These are phyloP conservation scores for Chlorella sp. DNA, from an alignment of 139 green algal genomes.

Conservation along the genomic window DNA sequence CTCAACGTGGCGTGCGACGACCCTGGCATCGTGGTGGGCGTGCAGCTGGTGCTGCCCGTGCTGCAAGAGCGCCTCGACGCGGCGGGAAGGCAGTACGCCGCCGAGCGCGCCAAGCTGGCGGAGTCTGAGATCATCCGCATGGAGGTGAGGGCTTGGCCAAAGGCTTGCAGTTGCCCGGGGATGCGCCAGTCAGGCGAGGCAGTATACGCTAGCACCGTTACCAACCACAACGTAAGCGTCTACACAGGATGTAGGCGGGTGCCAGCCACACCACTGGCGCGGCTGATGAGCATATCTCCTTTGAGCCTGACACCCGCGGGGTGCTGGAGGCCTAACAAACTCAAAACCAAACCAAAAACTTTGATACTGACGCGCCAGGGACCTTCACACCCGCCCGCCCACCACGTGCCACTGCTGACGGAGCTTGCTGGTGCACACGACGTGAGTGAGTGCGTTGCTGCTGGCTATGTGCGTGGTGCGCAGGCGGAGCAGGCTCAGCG, in stretches of 20 bases:
- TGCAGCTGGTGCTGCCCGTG: slow-evolving; percentile 63
- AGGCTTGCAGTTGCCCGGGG: too few species aligned
- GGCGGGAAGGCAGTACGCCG: neutral
- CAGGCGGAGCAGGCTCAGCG: slow-evolving; percentile 35
- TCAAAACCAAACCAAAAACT: slow-evolving; percentile 32
- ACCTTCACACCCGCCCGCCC: neutral
- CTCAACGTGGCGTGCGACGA: slow-evolving; percentile 81
- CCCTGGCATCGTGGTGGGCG: slow-evolving; percentile 53
- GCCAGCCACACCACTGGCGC: neutral
- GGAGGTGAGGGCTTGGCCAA: slow-evolving; percentile 61
- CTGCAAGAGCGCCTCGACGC: slow-evolving; percentile 29
- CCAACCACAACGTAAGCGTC: too few species aligned
- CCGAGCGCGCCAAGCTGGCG: slow-evolving; percentile 28
- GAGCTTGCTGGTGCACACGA: too few species aligned
- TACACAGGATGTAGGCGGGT: too few species aligned
- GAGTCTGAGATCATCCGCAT: slow-evolving; percentile 71
- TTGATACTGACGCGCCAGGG: slow-evolving; percentile 33
- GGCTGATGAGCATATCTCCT: slow-evolving; percentile 9
- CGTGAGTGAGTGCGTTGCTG: neutral
- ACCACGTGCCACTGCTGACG: neutral
- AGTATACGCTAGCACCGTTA: too few species aligned
- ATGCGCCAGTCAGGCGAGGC: too few species aligned
- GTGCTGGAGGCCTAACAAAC: slow-evolving; percentile 8
- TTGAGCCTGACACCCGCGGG: slow-evolving; percentile 17
- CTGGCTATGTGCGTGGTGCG: neutral